These are phyloP conservation scores for Stagonosporopsis tanaceti DNA, from an alignment of 2,329 filamentous ascomycete genomes.

Conservation along the genomic window DNA sequence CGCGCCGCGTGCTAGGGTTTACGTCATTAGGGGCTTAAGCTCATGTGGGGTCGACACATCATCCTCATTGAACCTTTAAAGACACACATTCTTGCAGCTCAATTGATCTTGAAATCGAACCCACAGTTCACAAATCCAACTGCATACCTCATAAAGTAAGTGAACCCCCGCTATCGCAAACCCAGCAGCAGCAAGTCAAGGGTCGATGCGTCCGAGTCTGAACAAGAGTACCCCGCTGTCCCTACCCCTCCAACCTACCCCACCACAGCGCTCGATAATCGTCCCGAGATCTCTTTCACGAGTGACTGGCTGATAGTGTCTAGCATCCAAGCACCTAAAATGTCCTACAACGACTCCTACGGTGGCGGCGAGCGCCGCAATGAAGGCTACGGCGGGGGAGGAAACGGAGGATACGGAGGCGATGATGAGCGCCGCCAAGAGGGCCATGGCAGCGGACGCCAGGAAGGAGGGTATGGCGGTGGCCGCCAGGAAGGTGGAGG, in stretches of 20 bases:
- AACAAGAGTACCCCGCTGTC: neutral
- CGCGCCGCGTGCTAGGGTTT: neutral
- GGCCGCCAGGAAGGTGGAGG: conserved; percentile 17
- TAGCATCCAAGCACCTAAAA: conserved; percentile 11
- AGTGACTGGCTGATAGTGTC: neutral
- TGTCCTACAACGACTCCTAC: conserved; percentile 39
- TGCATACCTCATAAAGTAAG: neutral
- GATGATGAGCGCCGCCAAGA: conserved; percentile 26
- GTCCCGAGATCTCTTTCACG: neutral
- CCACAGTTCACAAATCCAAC: neutral
- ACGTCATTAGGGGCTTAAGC: conserved; percentile 15
- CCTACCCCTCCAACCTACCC: neutral
- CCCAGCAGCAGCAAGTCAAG: neutral
- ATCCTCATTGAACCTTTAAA: neutral
- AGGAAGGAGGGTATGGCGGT: conserved; percentile 10
- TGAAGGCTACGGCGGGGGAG: conserved; percentile 21
- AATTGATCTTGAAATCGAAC: neutral
- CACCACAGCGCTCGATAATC: neutral
- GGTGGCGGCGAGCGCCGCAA: conserved; percentile 28
- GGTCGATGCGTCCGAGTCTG: neutral
- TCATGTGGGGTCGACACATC: conserved; percentile 21
- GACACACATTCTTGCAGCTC: neutral
- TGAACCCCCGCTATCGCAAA: neutral
- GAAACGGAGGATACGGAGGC: conserved; percentile 26
- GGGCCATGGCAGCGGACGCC: conserved; percentile 15